Conservation (phyloP, 768 basidiomycete genomes). For the Termitomyces sp. region DNA sequence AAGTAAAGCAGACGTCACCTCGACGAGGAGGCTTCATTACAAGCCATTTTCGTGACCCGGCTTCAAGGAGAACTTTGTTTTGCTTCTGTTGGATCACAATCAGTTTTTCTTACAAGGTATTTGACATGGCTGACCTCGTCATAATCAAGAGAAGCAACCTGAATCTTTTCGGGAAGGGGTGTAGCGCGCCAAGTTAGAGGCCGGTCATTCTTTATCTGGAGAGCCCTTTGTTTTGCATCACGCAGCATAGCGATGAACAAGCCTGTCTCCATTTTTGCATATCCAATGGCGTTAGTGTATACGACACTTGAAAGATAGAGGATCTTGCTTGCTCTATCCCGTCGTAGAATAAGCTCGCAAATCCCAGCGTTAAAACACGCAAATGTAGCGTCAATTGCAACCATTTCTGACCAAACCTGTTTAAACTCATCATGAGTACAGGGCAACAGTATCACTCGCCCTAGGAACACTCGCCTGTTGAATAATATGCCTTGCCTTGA, state of each 20-base stretch:
- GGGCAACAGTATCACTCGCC: neutral
- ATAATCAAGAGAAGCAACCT: neutral
- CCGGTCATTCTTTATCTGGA: neutral
- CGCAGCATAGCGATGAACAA: neutral
- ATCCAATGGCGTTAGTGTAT: neutral
- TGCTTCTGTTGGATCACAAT: neutral
- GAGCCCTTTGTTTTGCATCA: neutral
- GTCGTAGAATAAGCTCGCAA: neutral
- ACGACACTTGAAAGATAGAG: neutral
- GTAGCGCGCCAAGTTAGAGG: neutral
- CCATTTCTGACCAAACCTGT: neutral
- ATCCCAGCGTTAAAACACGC: neutral
- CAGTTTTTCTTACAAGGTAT: too few species aligned
- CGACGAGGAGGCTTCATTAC: neutral
- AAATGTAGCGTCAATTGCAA: neutral
- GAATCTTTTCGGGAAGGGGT: neutral
- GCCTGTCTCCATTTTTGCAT: neutral
- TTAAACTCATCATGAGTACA: neutral
- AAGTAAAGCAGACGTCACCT: neutral
- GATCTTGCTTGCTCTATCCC: neutral
- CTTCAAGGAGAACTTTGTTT: neutral
- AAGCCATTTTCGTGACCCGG: neutral
- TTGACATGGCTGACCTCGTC: neutral
- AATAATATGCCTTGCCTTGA: neutral
- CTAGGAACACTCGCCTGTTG: neutral